Percentiles rank a stretch among this genome's conserved stretches.
Conservation (phyloP, 495 filamentous ascomycete species). For the Extremus antarcticus region DNA sequence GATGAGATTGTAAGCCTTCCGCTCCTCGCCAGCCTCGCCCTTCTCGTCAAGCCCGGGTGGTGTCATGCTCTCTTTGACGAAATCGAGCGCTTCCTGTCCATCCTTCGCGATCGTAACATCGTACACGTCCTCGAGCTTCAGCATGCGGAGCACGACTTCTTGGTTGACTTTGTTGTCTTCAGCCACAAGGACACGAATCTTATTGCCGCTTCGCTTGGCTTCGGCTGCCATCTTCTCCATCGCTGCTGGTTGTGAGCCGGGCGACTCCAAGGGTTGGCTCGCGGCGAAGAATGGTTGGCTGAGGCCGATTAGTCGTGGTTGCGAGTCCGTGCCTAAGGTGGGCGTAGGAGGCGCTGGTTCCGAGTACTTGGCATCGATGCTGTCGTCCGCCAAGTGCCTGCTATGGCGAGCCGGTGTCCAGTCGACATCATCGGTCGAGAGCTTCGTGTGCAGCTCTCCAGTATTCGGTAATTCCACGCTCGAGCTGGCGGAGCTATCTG, state of each 20-base stretch:
- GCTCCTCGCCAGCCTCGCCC: not conserved
- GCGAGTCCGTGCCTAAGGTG: conserved; percentile 34
- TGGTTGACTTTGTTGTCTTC: conserved; percentile 95
- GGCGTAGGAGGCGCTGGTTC: conserved; percentile 23
- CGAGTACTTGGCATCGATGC: not conserved
- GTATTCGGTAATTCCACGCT: conserved; percentile 9
- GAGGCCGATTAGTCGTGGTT: conserved; percentile 71
- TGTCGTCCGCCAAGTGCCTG: conserved; percentile 4
- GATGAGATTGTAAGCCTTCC: conserved; percentile 61
- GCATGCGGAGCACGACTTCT: conserved; percentile 74
- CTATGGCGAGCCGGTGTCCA: conserved; percentile 11
- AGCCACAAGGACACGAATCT: conserved; percentile 76
- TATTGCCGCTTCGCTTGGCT: conserved; percentile 38
- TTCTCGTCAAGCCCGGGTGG: conserved; percentile 7
- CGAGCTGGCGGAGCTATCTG: conserved; percentile 43
- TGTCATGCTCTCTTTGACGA: conserved; percentile 71
- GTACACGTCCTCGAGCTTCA: conserved; percentile 58
- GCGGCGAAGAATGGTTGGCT: conserved; percentile 79
- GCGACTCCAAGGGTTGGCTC: conserved; percentile 35
- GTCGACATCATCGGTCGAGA: conserved; percentile 2
- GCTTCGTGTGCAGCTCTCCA: not conserved
- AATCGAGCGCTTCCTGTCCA: conserved; percentile 79
- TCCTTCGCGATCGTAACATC: conserved; percentile 43
- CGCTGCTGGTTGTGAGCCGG: conserved; percentile 38
- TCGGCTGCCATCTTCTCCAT: conserved; percentile 40